These are phyloP conservation scores for Geranium brycei DNA, from an alignment of 345 rosid genomes.

Conservation along the genomic window DNA sequence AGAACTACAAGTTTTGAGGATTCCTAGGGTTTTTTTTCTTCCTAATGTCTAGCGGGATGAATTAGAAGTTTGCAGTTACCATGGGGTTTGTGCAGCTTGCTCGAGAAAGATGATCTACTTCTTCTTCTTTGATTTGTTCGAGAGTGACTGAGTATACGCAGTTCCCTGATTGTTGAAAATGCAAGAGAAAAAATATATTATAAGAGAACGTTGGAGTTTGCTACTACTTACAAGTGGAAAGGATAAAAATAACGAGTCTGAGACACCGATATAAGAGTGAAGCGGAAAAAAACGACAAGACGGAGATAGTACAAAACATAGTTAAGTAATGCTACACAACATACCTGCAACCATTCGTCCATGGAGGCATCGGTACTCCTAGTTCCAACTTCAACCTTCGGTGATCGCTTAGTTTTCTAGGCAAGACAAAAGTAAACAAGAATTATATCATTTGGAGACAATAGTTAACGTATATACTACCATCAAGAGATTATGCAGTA, in stretches of 20 bases:
- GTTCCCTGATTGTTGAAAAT: conserved; percentile 44
- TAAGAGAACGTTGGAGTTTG: too few relatives aligned
- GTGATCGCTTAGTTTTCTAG: conserved; percentile 67
- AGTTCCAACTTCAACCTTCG: conserved; percentile 88
- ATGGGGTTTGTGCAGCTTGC: conserved; percentile 13
- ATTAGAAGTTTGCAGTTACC: conserved; percentile 22
- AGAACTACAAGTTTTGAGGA: not conserved
- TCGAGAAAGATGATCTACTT: conserved; percentile 28
- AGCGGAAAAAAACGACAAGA: not conserved
- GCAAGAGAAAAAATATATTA: not conserved
- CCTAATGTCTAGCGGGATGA: conserved; percentile 8
- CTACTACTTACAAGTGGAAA: too few relatives aligned
- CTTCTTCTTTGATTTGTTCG: conserved; percentile 73
- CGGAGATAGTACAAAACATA: not conserved
- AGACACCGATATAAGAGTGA: too few relatives aligned
- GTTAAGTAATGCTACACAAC: conserved; percentile 1
- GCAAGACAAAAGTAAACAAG: not conserved
- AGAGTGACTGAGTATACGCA: conserved; percentile 34
- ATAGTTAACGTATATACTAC: not conserved
- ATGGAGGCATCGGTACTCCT: conserved; percentile 46
- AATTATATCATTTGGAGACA: not conserved
- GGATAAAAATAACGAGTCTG: too few relatives aligned
- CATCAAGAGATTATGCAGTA: not conserved
- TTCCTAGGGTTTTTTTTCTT: conserved; percentile 1
- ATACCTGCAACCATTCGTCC: conserved; percentile 97